Evolutionary conservation across 176 grass and related monocot genomes (phyloP).

Genomic region (Musa itinerans): DNA sequence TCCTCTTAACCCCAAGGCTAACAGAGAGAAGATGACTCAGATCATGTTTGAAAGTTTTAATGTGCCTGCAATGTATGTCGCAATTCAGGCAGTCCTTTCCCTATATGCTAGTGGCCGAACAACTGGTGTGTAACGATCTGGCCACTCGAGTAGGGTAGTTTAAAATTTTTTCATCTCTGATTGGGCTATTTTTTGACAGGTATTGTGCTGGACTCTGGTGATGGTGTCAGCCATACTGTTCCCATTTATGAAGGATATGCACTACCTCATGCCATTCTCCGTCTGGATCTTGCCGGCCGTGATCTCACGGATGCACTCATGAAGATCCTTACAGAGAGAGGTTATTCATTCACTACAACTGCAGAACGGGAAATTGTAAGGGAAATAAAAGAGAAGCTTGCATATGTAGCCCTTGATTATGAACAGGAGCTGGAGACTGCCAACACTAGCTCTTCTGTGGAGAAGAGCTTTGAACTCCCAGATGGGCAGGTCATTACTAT

Average conservation of each 20-base stretch:
- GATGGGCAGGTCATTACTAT: constrained; percentile 13
- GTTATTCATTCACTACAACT: constrained; percentile 5
- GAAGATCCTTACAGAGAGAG: constrained; percentile 13
- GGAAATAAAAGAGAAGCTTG: constrained; percentile 9
- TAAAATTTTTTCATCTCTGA: neutral
- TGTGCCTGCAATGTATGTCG: constrained; percentile 13
- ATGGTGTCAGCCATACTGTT: constrained; percentile 14
- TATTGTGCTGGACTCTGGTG: constrained; percentile 11
- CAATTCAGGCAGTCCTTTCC: constrained; percentile 8
- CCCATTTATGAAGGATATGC: constrained; percentile 12
- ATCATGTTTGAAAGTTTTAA: constrained; percentile 15
- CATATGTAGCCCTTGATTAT: constrained; percentile 12
- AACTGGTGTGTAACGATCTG: neutral
- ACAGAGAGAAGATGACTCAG: constrained; percentile 11
- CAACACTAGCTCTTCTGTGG: constrained; percentile 3
- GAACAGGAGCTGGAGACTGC: constrained; percentile 13
- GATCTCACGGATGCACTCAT: constrained; percentile 7
- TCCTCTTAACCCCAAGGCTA: constrained; percentile 11
- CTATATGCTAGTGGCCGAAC: constrained; percentile 11
- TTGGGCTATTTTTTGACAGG: neutral
- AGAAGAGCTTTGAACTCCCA: constrained; percentile 12
- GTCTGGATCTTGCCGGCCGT: constrained; percentile 8
- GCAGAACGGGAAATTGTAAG: constrained; percentile 13
- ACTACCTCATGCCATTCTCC: constrained; percentile 12
- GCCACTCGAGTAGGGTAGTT: neutral